phyloP scores from a whole-genome alignment of 768 basidiomycete species.

The Leccinellum luteum region DNA sequence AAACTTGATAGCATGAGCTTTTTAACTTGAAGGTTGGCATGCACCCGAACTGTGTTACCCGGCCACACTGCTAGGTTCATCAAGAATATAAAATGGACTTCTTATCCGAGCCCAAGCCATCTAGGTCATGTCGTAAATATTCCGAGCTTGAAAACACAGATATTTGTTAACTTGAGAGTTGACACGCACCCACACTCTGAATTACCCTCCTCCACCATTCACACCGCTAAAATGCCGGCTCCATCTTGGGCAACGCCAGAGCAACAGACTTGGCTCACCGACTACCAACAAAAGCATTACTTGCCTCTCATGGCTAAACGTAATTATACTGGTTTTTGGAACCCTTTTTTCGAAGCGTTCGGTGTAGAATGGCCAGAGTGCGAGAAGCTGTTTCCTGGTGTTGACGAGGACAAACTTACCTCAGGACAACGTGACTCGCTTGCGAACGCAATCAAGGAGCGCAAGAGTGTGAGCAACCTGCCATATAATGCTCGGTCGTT shows the following conservation, averaged over 20 bases:
- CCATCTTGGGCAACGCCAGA: not conserved
- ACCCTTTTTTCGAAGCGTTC: not conserved
- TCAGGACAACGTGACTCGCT: not conserved
- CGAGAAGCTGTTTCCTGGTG: not conserved
- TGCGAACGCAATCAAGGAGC: not conserved
- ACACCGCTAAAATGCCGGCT: not conserved
- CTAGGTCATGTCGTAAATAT: no score
- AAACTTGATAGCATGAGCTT: no score
- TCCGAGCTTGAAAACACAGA: no score
- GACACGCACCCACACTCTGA: not conserved
- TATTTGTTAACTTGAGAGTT: no score
- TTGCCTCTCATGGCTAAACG: not conserved
- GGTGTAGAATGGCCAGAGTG: not conserved
- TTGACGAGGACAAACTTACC: not conserved
- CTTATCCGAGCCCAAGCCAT: no score
- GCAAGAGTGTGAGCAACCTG: not conserved
- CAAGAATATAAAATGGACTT: no score
- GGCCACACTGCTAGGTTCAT: no score
- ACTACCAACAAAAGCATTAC: not conserved
- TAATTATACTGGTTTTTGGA: not conserved
- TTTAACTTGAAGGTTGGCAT: no score
- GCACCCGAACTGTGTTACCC: no score
- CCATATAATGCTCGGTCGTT: not conserved
- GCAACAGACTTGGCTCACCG: not conserved
- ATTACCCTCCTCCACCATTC: not conserved